Evolutionary conservation across 345 rosid genomes (phyloP).

Genomic region (Rhodamnia rubescens): DNA sequence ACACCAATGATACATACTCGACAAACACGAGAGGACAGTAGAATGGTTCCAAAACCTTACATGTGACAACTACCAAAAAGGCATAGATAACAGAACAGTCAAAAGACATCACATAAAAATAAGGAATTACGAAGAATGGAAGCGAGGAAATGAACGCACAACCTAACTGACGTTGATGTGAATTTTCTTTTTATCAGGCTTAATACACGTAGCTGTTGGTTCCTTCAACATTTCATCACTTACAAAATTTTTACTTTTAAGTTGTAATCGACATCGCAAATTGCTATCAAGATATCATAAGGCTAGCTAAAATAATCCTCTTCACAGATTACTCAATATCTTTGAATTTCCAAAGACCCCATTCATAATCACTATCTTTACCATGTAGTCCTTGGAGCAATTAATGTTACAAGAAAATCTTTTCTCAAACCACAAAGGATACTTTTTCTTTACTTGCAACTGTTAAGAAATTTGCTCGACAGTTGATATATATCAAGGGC

Average conservation of each 20-base stretch:
- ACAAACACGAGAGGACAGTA: neutral
- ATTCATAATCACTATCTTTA: too few species aligned
- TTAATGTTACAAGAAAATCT: neutral
- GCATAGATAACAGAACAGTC: neutral
- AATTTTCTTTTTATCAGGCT: neutral
- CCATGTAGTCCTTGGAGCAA: neutral
- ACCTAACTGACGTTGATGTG: neutral
- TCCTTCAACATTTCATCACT: neutral
- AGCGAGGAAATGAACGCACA: neutral
- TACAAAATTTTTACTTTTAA: neutral
- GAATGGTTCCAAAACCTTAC: neutral
- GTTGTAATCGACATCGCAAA: neutral
- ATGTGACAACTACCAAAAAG: neutral
- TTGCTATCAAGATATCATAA: neutral
- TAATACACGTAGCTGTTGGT: neutral
- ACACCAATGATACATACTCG: neutral
- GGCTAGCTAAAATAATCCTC: neutral
- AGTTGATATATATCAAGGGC: neutral
- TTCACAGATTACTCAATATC: neutral
- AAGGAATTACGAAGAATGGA: neutral
- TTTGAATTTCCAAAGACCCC: neutral
- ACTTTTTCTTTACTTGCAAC: neutral
- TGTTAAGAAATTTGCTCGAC: neutral
- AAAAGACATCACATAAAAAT: neutral
- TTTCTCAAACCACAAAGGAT: neutral